Percentiles rank a stretch among this genome's conserved stretches.
Evolutionary conservation across 257 asterid genomes (phyloP).

Genomic region (Anisodus tanguticus): DNA sequence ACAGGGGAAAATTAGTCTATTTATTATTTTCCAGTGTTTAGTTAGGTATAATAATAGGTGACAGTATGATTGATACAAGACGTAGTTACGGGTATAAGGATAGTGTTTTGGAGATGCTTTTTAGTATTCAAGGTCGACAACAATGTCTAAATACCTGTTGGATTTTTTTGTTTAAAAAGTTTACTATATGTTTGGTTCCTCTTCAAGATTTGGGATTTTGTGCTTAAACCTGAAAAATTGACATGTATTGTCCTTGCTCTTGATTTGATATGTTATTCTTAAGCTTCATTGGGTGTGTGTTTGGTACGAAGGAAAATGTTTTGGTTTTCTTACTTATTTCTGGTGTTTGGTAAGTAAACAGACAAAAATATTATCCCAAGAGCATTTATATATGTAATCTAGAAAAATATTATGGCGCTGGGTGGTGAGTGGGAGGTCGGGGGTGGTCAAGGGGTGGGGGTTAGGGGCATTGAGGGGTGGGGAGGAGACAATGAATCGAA

Average conservation of each 20-base stretch:
- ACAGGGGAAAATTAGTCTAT: background rate
- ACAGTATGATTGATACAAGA: background rate
- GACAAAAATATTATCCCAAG: too few species aligned
- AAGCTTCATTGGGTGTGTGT: background rate
- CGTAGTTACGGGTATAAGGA: background rate
- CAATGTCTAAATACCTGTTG: background rate
- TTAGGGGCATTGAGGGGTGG: too few species aligned
- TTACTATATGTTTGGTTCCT: background rate
- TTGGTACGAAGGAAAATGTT: too few species aligned
- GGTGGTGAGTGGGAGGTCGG: too few species aligned
- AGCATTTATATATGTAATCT: too few species aligned
- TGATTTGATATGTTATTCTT: background rate
- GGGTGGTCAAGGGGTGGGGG: too few species aligned
- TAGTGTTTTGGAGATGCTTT: background rate
- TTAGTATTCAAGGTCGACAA: background rate
- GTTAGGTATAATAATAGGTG: background rate
- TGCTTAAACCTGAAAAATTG: background rate
- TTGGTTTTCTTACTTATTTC: too few species aligned
- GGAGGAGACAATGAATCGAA: too few species aligned
- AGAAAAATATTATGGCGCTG: too few species aligned
- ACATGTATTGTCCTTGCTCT: background rate
- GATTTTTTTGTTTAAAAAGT: too few species aligned
- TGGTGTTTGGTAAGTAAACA: too few species aligned
- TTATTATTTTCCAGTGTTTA: background rate
- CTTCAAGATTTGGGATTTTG: background rate